Percentiles rank a stretch among this genome's conserved stretches.
phyloP scores from a whole-genome alignment of 208 protist species.

The Leishmania major region DNA sequence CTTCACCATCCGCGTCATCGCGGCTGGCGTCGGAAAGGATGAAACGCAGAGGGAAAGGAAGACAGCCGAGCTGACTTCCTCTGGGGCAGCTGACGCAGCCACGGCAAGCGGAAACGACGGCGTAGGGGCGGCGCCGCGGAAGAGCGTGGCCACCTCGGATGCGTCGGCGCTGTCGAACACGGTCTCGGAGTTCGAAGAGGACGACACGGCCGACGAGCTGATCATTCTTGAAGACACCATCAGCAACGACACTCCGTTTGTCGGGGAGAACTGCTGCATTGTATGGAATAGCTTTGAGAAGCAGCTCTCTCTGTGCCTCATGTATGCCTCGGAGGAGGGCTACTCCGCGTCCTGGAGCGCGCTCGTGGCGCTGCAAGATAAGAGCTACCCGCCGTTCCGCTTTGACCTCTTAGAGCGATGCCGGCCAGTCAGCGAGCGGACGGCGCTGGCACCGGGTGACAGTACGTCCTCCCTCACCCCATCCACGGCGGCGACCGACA shows the following conservation, averaged over 20 bases:
- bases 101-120: neutral
- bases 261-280: slow-evolving; percentile 86
- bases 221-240: slow-evolving; percentile 77
- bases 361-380: slow-evolving; percentile 74
- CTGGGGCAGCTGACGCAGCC: neutral
- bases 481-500: neutral
- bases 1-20: slow-evolving; percentile 65
- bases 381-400: slow-evolving; percentile 58
- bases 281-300: slow-evolving; percentile 87
- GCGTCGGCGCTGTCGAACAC: slow-evolving; percentile 9
- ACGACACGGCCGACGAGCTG: slow-evolving; percentile 26
- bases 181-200: slow-evolving; percentile 29
- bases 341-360: slow-evolving; percentile 78
- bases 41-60: slow-evolving; percentile 10
- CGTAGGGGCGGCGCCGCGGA: neutral
- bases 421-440: slow-evolving; percentile 11
- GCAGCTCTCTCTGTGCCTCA: slow-evolving; percentile 76
- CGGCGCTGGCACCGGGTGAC: slow-evolving; percentile 6
- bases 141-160: neutral
- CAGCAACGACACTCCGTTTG: slow-evolving; percentile 75
- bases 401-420: slow-evolving; percentile 59
- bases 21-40: slow-evolving; percentile 2
- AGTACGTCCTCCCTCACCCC: slow-evolving; percentile 11
- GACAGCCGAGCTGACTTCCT: neutral
- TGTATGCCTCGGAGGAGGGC: slow-evolving; percentile 76